phyloP scores from a whole-genome alignment of 495 filamentous ascomycete species.

The Aspergillus nanangensis region DNA sequence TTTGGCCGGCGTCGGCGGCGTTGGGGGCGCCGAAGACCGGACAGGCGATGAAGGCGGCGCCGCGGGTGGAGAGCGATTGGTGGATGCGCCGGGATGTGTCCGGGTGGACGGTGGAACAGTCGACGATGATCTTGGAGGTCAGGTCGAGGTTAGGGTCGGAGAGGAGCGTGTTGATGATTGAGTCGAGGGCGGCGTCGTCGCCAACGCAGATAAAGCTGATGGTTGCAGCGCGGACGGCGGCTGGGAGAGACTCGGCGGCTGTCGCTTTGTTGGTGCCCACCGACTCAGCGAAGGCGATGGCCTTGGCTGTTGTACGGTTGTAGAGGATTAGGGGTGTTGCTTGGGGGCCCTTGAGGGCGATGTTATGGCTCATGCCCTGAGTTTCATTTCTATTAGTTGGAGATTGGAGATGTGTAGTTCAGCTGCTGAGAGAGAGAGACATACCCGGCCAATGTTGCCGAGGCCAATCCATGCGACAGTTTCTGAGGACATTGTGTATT shows the following conservation, averaged over 20 bases:
- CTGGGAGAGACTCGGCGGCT: slow-evolving; percentile 56
- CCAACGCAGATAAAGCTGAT: slow-evolving; percentile 82
- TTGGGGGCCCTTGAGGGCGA: slow-evolving; percentile 71
- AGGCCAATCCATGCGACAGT: slow-evolving; percentile 73
- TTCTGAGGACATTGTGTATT: slow-evolving; percentile 18
- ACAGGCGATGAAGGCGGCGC: slow-evolving; percentile 71
- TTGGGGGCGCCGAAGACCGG: slow-evolving; percentile 81
- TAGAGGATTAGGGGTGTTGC: slow-evolving; percentile 66
- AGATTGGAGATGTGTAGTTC: background rate
- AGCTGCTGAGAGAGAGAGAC: slow-evolving; percentile 18
- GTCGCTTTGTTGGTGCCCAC: slow-evolving; percentile 53
- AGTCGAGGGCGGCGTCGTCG: slow-evolving; percentile 68
- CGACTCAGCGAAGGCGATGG: slow-evolving; percentile 49
- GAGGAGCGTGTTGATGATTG: slow-evolving; percentile 45
- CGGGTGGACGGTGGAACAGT: slow-evolving; percentile 86
- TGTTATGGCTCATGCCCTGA: slow-evolving; percentile 82
- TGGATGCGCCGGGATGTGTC: slow-evolving; percentile 67
- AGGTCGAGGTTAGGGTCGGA: slow-evolving; percentile 38
- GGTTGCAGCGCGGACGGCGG: slow-evolving; percentile 63
- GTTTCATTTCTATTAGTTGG: slow-evolving; percentile 15
- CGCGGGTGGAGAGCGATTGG: slow-evolving; percentile 47
- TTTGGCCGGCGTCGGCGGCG: slow-evolving; percentile 68
- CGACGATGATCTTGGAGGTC: slow-evolving; percentile 51
- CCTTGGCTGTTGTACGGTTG: slow-evolving; percentile 68
- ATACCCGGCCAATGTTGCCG: slow-evolving; percentile 86